Base-by-base conservation (phyloP, 2,329 filamentous ascomycete genomes). In the Claviceps paspali region DNA sequence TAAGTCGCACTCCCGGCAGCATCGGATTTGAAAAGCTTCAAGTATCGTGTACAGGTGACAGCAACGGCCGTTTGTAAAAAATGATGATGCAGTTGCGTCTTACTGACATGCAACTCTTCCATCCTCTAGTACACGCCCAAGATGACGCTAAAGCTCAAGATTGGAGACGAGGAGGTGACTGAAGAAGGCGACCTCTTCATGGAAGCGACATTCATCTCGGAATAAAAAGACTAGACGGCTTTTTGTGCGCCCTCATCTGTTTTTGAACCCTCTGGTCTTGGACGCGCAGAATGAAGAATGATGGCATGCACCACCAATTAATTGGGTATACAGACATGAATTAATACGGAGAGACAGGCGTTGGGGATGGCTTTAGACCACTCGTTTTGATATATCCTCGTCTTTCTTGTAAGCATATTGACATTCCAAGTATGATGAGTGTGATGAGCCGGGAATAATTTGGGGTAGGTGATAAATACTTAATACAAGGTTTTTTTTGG, bases 181-280 rank as follows among this genome's bases (percentile, higher is more conserved):
- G 88, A 96, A 59, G 67, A 86, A 52, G 91, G 91, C 33, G 65
- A 62, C 33, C 62, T 93, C 38, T 93, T 92, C 61, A 76, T 73
- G 40, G 91, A 98, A 64, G 86, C 91, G 3, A 95, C 87, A n/a
- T 98, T 96, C 64, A 93, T 98, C 61, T 86, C 81, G 36, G 79
- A 64, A 8, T 15, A 23, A 6, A 21, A 22, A 10, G 7, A 14
- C 30, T 23, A n/a, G 9, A 22, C 3, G 19, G 26, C 8, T 23
- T 19, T 10, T 10, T 32, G 18, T 18, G 23, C 21, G 10, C 22
- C 34, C 12, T 23, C 26, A 14, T 26, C 22, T 15, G 18, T 9
- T 28, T 5, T 17, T 15, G 12, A 15, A 18, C 7, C n/a, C 5
- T 24, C 11, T 22, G 29, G 5, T 9, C 15, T 14, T 14, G 19